A percentile compares a stretch with the other conserved stretches of the same genome.
Conservation (phyloP, 1,284 basidiomycete species). For the Mycena citricolor region DNA sequence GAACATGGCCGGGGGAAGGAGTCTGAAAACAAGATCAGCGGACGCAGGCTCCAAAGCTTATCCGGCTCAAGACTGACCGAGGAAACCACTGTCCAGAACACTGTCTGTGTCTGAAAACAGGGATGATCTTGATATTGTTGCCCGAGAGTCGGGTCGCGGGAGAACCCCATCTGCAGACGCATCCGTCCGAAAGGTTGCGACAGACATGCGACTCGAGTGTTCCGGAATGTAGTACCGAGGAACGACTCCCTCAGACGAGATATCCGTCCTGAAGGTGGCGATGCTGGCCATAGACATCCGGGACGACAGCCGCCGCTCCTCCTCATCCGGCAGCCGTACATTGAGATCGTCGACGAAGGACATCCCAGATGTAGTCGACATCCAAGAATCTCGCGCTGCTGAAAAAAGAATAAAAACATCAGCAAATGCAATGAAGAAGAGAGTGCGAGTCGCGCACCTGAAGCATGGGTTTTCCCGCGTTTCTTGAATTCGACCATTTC, state of each 20-base stretch:
- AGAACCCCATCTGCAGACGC: constrained; percentile 37
- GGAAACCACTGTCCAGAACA: constrained; percentile 16
- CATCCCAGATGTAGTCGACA: constrained; percentile 39
- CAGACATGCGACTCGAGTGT: constrained; percentile 17
- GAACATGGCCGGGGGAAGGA: constrained; percentile 21
- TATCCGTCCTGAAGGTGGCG: constrained; percentile 56
- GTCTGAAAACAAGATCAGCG: constrained; percentile 9
- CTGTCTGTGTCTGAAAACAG: constrained; percentile 16
- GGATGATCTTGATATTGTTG: constrained; percentile 8
- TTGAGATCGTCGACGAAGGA: constrained; percentile 43
- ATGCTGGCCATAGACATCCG: constrained; percentile 57
- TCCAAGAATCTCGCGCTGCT: constrained; percentile 42
- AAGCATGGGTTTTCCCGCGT: constrained; percentile 2
- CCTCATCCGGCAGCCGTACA: constrained; percentile 37
- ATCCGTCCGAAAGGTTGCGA: constrained; percentile 55
- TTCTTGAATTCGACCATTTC: constrained; percentile 5
- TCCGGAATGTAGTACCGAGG: constrained; percentile 32
- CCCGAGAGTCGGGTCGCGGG: constrained; percentile 19
- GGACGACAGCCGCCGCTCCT: constrained; percentile 30
- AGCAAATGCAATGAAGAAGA: constrained; percentile 1
- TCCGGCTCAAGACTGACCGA: constrained; percentile 16
- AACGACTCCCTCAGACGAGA: constrained; percentile 56
- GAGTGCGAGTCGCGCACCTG: neutral
- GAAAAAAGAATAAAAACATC: constrained; percentile 8
- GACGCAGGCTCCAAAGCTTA: neutral